Percentiles rank a stretch among this genome's conserved stretches.
These are phyloP conservation scores for Xylogone sp. DNA, from an alignment of 2,329 filamentous ascomycete species.

Conservation along the genomic window DNA sequence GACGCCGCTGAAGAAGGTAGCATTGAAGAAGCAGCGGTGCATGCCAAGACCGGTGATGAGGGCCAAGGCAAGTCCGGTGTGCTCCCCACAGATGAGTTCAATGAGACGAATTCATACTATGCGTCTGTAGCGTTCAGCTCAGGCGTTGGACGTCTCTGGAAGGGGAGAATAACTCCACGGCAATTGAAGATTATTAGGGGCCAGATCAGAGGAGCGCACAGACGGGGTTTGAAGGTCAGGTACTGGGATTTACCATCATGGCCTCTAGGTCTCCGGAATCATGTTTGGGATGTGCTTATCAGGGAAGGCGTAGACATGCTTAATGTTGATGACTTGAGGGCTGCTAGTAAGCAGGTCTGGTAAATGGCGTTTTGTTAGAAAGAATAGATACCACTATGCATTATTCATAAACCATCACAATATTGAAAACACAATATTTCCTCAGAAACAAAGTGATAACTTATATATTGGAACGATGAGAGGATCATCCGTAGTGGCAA, in stretches of 20 bases:
- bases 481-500: too few species aligned
- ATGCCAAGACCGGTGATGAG: slow-evolving; percentile 8
- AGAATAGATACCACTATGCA: background rate
- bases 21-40: slow-evolving; percentile 11
- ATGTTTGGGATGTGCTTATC: slow-evolving; percentile 52
- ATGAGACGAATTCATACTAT: slow-evolving; percentile 59
- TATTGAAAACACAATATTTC: too few species aligned
- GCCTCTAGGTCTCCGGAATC: slow-evolving; percentile 50
- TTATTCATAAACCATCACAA: background rate
- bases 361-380: slow-evolving; percentile 5
- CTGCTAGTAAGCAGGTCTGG: slow-evolving; percentile 22
- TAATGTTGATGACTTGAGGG: slow-evolving; percentile 57
- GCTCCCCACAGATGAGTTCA: slow-evolving; percentile 35
- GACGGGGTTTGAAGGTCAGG: slow-evolving; percentile 49
- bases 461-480: too few species aligned
- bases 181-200: slow-evolving; percentile 40
- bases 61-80: slow-evolving; percentile 42
- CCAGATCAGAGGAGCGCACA: slow-evolving; percentile 45
- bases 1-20: slow-evolving; percentile 15
- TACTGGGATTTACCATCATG: slow-evolving; percentile 60
- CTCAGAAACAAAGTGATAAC: too few species aligned
- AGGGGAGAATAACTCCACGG: slow-evolving; percentile 38
- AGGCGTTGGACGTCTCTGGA: slow-evolving; percentile 47
- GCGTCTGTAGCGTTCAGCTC: slow-evolving; percentile 55
- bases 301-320: slow-evolving; percentile 57